Evolutionary conservation across 2,329 filamentous ascomycete genomes (phyloP).

Genomic region (Ophiostoma ips): DNA sequence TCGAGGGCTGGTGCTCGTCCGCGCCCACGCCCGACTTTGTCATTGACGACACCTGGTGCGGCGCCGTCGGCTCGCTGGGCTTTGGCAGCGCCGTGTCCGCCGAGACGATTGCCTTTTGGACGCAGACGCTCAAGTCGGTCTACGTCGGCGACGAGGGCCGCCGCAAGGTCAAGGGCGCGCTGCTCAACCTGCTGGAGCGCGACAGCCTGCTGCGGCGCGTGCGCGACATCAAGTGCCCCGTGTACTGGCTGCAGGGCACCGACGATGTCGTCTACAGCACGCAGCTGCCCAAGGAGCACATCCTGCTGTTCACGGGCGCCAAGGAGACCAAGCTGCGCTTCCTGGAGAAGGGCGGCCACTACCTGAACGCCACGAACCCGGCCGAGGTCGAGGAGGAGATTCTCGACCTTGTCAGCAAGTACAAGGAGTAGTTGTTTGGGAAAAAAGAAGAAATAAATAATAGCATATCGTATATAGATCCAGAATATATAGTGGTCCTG

Average conservation of each 20-base stretch:
- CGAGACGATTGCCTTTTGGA: conserved; percentile 28
- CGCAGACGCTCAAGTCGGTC: conserved; percentile 25
- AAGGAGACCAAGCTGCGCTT: conserved; percentile 26
- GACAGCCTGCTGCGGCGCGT: conserved; percentile 30
- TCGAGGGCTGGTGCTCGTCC: background rate
- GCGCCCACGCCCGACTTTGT: conserved; percentile 28
- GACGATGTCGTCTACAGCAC: conserved; percentile 28
- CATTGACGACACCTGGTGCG: conserved; percentile 28
- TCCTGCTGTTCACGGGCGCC: conserved; percentile 30
- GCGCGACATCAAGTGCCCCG: conserved; percentile 31
- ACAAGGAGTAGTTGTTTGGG: background rate
- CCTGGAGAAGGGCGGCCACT: conserved; percentile 30
- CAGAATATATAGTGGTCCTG: too few species aligned
- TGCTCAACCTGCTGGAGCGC: conserved; percentile 27
- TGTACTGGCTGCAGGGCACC: conserved; percentile 37
- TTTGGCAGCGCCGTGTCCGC: conserved; percentile 23
- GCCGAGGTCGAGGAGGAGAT: conserved; percentile 29
- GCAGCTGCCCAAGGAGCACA: conserved; percentile 27
- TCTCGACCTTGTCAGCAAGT: conserved; percentile 15
- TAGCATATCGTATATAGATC: background rate
- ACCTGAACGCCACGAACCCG: conserved; percentile 29
- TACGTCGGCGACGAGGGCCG: conserved; percentile 33
- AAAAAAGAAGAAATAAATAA: background rate
- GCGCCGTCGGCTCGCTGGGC: conserved; percentile 27
- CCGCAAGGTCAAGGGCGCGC: conserved; percentile 28